A percentile compares a stretch with the other conserved stretches of the same genome.
Evolutionary conservation across 352 stramenopile species (phyloP).

Genomic region (Pythium oligandrum): DNA sequence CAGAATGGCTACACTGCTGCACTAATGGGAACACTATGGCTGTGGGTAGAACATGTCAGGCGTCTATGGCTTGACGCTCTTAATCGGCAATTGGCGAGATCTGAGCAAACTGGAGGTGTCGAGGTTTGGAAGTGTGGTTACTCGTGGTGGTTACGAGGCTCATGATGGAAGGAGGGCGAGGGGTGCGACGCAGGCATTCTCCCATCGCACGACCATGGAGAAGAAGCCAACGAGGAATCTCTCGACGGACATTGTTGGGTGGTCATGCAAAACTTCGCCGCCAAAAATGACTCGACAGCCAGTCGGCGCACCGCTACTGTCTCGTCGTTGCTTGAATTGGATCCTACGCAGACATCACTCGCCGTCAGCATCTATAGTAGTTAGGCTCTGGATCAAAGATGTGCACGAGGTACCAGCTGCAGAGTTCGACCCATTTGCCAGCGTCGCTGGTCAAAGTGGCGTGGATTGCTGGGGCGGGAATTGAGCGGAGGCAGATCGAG

Average conservation of each 20-base stretch:
- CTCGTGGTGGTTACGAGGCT: too few species aligned
- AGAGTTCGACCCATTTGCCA: constrained; percentile 53
- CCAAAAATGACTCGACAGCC: constrained; percentile 47
- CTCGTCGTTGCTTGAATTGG: constrained; percentile 28
- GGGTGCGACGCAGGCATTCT: constrained; percentile 15
- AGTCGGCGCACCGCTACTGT: constrained; percentile 23
- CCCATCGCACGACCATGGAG: constrained; percentile 17
- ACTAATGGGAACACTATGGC: too few species aligned
- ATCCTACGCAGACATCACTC: constrained; percentile 17
- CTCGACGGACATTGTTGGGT: constrained; percentile 5
- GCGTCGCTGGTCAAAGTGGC: constrained; percentile 27
- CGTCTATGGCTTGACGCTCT: too few species aligned
- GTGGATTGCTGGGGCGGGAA: constrained; percentile 43
- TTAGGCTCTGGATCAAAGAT: not conserved
- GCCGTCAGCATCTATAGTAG: not conserved
- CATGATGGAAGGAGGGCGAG: too few species aligned
- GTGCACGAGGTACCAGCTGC: constrained; percentile 35
- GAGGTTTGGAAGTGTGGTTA: too few species aligned
- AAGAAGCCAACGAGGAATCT: constrained; percentile 13
- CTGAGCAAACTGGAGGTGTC: too few species aligned
- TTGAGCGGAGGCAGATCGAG: constrained; percentile 58
- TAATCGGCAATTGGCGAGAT: too few species aligned
- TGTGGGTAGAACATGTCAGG: too few species aligned
- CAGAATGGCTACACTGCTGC: too few species aligned
- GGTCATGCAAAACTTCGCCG: constrained; percentile 11